Evolutionary conservation across 2,329 filamentous ascomycete genomes (phyloP).

Genomic region (Colletotrichum chlorophyti): DNA sequence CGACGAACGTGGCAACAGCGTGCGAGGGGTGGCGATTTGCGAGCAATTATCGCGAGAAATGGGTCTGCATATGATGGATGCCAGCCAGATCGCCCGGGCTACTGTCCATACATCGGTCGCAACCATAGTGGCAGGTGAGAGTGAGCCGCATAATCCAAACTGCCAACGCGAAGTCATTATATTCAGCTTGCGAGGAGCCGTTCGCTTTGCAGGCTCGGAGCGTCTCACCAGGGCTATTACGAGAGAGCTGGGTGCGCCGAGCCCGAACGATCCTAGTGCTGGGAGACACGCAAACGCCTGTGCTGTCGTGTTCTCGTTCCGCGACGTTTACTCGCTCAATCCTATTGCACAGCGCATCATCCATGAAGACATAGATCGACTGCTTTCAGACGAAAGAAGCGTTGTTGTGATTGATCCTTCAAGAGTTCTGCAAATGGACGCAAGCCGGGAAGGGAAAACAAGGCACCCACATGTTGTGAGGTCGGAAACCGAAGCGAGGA

Average conservation of each 20-base stretch:
- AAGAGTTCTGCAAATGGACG: constrained; percentile 33
- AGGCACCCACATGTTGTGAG: constrained; percentile 32
- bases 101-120: constrained; percentile 34
- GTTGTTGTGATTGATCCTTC: constrained; percentile 41
- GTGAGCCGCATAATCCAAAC: constrained; percentile 35
- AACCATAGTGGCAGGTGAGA: constrained; percentile 36
- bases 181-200: constrained; percentile 40
- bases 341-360: constrained; percentile 37
- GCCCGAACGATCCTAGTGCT: constrained; percentile 34
- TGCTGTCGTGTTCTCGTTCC: constrained; percentile 40
- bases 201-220: constrained; percentile 42
- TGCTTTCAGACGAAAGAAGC: constrained; percentile 33
- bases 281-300: constrained; percentile 35
- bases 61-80: constrained; percentile 33
- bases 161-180: constrained; percentile 38
- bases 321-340: constrained; percentile 40
- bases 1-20: constrained; percentile 51
- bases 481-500: constrained; percentile 35
- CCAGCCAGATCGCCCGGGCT: constrained; percentile 18
- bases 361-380: constrained; percentile 35
- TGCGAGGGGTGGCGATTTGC: constrained; percentile 50
- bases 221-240: constrained; percentile 38
- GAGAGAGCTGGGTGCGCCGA: constrained; percentile 34
- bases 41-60: constrained; percentile 48
- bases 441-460: constrained; percentile 8